A percentile compares a stretch with the other conserved stretches of the same genome.
Conservation (phyloP, 1,284 basidiomycete genomes). For the Rhodofomes roseus region DNA sequence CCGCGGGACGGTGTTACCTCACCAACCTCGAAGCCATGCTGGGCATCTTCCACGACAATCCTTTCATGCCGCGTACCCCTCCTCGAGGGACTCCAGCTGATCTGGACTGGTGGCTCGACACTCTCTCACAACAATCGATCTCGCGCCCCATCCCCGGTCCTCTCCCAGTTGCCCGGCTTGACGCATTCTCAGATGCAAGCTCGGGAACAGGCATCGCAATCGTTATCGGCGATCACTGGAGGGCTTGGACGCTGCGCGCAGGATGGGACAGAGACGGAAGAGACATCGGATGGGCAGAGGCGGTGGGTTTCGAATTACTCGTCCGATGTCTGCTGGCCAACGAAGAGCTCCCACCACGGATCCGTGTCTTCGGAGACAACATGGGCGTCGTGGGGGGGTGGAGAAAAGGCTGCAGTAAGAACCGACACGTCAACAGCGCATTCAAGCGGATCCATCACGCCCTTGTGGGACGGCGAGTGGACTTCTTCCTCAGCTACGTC, state of each 20-base stretch:
- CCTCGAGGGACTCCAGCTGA: neutral
- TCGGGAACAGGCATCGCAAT: conserved; percentile 11
- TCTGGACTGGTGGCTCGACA: neutral
- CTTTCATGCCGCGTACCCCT: neutral
- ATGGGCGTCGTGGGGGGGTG: neutral
- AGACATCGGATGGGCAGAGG: conserved; percentile 19
- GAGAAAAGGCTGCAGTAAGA: neutral
- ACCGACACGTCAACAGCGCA: neutral
- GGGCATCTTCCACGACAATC: neutral
- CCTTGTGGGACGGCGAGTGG: too few species aligned
- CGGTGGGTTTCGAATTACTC: neutral
- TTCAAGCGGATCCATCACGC: neutral
- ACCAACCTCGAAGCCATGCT: neutral
- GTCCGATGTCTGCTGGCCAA: neutral
- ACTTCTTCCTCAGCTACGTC: neutral
- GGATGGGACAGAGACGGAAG: conserved; percentile 3
- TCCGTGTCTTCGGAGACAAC: neutral
- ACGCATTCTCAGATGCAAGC: conserved; percentile 13
- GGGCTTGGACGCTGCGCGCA: conserved; percentile 9
- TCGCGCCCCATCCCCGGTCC: neutral
- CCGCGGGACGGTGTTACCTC: neutral
- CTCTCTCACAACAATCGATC: neutral
- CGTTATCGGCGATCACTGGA: conserved; percentile 4
- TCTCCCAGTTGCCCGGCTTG: neutral
- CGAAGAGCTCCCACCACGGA: too few species aligned